Evolutionary conservation across 2,329 filamentous ascomycete species (phyloP).

Genomic region (Aspergillus sp.): DNA sequence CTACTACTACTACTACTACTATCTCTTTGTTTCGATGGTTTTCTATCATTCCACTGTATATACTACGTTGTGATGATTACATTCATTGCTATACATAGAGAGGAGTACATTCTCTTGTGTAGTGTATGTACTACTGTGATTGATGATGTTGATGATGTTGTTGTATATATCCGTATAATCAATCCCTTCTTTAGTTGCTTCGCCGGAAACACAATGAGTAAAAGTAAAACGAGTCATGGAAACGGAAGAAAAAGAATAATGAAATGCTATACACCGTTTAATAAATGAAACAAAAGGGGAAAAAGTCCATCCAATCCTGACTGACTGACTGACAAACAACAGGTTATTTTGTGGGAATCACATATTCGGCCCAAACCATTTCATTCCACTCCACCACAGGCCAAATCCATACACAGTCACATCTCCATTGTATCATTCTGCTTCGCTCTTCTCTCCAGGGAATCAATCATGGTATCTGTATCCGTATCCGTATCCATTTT

Average conservation of each 20-base stretch:
- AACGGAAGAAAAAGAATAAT: background rate
- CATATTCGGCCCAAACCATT: background rate
- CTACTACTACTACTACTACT: no score
- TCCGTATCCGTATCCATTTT: background rate
- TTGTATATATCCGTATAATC: background rate
- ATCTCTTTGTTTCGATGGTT: background rate
- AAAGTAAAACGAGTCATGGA: background rate
- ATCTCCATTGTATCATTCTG: background rate
- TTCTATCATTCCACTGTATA: background rate
- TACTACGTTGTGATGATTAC: no score
- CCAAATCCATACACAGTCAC: background rate
- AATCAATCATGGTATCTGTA: slow-evolving; percentile 4
- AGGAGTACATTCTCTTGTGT: no score
- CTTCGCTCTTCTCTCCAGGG: background rate
- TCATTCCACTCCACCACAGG: background rate
- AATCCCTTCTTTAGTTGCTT: background rate
- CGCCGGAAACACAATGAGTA: background rate
- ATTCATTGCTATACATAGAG: no score
- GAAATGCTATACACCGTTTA: slow-evolving; percentile 4
- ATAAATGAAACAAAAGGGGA: background rate
- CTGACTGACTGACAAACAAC: no score
- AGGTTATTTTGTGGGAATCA: background rate
- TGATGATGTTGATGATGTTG: background rate
- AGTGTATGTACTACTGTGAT: no score
- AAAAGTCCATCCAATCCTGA: background rate